phyloP scores from a whole-genome alignment of 1,284 basidiomycete species.

The Apiotrichum laibachii region DNA sequence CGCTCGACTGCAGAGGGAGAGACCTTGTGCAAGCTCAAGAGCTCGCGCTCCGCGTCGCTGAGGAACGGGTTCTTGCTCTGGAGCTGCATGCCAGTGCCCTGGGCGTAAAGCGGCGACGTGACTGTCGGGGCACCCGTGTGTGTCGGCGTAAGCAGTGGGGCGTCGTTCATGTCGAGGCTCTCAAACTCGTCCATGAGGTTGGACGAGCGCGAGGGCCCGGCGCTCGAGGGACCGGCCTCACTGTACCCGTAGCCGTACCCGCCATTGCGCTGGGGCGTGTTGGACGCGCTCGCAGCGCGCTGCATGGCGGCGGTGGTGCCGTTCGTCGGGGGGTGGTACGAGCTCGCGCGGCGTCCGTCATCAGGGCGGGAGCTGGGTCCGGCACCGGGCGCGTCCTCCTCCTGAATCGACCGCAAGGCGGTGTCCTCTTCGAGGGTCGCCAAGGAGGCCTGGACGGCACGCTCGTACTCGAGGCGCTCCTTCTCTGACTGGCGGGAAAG shows the following conservation, averaged over 20 bases:
- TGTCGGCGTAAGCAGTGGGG: constrained; percentile 7
- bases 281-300: background rate
- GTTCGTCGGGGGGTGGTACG: background rate
- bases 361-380: background rate
- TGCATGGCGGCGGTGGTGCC: background rate
- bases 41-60: constrained; percentile 66
- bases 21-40: background rate
- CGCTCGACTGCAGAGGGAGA: background rate
- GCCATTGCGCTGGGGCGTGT: background rate
- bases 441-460: constrained; percentile 39
- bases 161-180: constrained; percentile 10
- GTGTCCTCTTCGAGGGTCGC: constrained; percentile 32
- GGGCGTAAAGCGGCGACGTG: constrained; percentile 14
- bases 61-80: constrained; percentile 51
- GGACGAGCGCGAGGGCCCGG: background rate
- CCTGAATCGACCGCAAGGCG: constrained; percentile 2
- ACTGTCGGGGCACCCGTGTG: background rate
- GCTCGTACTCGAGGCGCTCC: constrained; percentile 42
- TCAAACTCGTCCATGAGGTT: constrained; percentile 17
- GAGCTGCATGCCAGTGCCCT: constrained; percentile 27
- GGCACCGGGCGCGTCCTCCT: background rate
- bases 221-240: background rate
- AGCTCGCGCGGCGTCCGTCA: background rate
- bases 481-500: constrained; percentile 30
- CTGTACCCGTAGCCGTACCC: background rate